Evolutionary conservation across 2,329 filamentous ascomycete species (phyloP).

Genomic region (Pezicula neosporulosa): DNA sequence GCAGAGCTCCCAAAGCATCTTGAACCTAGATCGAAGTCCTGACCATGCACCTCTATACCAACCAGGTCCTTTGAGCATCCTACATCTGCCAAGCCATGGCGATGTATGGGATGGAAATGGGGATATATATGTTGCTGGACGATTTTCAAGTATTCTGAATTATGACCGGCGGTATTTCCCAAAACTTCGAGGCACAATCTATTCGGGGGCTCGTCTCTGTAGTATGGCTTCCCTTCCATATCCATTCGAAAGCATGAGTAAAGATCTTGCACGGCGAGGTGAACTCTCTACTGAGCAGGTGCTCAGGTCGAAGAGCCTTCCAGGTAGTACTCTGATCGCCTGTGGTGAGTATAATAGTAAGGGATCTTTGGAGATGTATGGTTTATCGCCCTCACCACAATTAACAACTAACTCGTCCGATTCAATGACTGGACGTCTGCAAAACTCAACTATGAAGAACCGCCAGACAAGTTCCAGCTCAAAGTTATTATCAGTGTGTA

Average conservation of each 20-base stretch:
- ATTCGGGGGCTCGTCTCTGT: constrained; percentile 79
- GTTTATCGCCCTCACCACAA: constrained; percentile 40
- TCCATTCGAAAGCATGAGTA: constrained; percentile 60
- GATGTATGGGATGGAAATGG: constrained; percentile 42
- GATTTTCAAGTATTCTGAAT: constrained; percentile 83
- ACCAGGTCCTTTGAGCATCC: constrained; percentile 76
- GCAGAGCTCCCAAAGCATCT: constrained; percentile 15
- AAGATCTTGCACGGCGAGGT: constrained; percentile 53
- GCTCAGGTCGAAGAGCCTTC: constrained; percentile 46
- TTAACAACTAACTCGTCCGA: constrained; percentile 25
- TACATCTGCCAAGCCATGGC: constrained; percentile 64
- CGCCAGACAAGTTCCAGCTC: constrained; percentile 78
- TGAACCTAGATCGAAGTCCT: constrained; percentile 45
- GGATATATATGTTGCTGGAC: constrained; percentile 84
- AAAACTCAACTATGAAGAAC: constrained; percentile 63
- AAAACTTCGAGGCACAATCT: constrained; percentile 69
- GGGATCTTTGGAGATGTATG: constrained; percentile 86
- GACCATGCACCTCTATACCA: constrained; percentile 72
- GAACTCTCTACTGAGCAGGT: constrained; percentile 53
- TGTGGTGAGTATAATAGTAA: constrained; percentile 90
- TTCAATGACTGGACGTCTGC: constrained; percentile 29
- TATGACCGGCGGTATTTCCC: constrained; percentile 89
- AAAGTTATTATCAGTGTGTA: constrained; percentile 76
- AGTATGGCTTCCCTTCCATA: constrained; percentile 68
- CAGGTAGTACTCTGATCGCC: constrained; percentile 68